Conservation (phyloP, 78 protist genomes). For the Isochrysis galbana region DNA sequence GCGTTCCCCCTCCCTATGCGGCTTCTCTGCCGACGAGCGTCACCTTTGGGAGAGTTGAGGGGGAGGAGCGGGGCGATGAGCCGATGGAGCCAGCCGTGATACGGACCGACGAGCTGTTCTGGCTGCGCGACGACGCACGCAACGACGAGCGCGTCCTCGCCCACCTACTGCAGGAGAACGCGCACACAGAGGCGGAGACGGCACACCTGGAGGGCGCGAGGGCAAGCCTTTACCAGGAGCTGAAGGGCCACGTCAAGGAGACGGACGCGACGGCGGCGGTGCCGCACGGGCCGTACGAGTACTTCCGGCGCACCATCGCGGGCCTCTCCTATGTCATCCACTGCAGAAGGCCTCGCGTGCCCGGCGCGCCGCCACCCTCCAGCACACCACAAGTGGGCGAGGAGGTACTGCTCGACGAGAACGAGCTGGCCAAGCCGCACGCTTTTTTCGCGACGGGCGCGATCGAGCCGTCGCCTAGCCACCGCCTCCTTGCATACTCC, state of each 20-base stretch:
- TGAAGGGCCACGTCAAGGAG: neutral
- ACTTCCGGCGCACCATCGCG: neutral
- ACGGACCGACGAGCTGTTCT: neutral
- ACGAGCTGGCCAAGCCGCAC: neutral
- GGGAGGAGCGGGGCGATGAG: neutral
- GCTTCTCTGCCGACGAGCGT: too few species aligned
- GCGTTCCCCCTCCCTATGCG: too few species aligned
- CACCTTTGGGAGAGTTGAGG: neutral
- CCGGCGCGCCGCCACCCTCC: too few species aligned
- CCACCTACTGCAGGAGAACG: neutral
- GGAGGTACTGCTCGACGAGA: neutral
- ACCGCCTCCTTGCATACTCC: neutral
- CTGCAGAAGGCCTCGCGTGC: neutral
- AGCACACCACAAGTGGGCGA: too few species aligned
- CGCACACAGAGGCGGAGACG: neutral
- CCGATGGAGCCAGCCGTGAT: neutral
- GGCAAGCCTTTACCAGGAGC: neutral
- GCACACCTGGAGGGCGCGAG: neutral
- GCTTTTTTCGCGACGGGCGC: neutral
- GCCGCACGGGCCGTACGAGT: neutral
- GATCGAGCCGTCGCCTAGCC: neutral
- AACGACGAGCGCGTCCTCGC: neutral
- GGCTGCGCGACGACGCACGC: constrained; percentile 26
- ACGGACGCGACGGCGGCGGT: neutral
- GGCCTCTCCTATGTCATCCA: neutral